Conservation (phyloP, 2,329 filamentous ascomycete species). For the Botrytis sinoallii region DNA sequence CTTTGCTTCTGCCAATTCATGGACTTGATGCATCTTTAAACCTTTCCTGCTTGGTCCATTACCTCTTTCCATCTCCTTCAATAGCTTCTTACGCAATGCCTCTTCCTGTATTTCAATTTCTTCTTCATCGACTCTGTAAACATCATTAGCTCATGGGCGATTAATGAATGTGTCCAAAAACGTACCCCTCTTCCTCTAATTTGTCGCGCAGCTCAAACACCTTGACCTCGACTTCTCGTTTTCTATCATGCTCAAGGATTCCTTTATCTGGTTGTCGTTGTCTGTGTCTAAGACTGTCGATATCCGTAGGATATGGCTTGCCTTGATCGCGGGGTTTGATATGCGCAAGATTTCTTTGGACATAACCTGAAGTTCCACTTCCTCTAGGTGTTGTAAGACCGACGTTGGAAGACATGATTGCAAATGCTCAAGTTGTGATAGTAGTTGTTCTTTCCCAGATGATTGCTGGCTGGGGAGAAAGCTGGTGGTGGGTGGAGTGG, state of each 20-base stretch:
- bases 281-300: constrained; percentile 67
- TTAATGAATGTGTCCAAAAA: constrained; percentile 13
- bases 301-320: constrained; percentile 66
- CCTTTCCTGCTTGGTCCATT: constrained; percentile 46
- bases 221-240: constrained; percentile 87
- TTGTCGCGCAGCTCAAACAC: constrained; percentile 86
- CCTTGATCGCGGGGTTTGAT: constrained; percentile 72
- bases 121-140: constrained; percentile 70
- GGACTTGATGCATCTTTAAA: constrained; percentile 89
- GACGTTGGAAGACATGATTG: constrained; percentile 90
- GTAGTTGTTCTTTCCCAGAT: not conserved
- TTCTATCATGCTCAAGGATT: constrained; percentile 91
- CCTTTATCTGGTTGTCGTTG: constrained; percentile 85
- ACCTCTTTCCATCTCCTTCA: constrained; percentile 42
- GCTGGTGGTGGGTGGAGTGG: not conserved
- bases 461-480: not conserved
- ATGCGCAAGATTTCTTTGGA: constrained; percentile 91
- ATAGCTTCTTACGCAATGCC: constrained; percentile 60
- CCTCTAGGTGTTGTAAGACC: constrained; percentile 91
- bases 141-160: constrained; percentile 11
- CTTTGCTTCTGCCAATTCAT: constrained; percentile 94
- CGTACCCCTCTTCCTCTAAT: constrained; percentile 84
- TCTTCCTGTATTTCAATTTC: constrained; percentile 81
- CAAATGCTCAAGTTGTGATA: not conserved
- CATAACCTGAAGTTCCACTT: constrained; percentile 94